A percentile compares a stretch with the other conserved stretches of the same genome.
These are phyloP conservation scores for Tolypocladium ophioglossoides DNA, from an alignment of 2,329 filamentous ascomycete species.

Conservation along the genomic window DNA sequence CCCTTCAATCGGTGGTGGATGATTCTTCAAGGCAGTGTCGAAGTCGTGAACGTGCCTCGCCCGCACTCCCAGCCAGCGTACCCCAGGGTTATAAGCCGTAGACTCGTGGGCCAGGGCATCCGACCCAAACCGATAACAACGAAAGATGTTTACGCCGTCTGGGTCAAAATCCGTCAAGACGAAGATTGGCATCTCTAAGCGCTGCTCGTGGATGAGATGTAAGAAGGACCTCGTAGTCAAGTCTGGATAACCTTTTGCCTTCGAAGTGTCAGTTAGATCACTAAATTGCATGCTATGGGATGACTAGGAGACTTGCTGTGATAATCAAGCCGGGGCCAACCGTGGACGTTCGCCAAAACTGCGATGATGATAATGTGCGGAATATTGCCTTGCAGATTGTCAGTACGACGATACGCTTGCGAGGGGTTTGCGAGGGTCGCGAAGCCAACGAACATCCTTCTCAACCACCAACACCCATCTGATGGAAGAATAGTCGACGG, in stretches of 20 bases:
- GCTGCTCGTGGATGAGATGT: constrained; percentile 34
- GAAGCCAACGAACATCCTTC: constrained; percentile 50
- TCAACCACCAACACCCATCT: constrained; percentile 66
- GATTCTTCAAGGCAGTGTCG: neutral
- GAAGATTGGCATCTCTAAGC: constrained; percentile 44
- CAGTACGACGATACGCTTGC: constrained; percentile 1
- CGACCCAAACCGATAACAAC: constrained; percentile 66
- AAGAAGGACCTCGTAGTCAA: constrained; percentile 59
- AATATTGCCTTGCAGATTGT: constrained; percentile 54
- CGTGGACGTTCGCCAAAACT: constrained; percentile 39
- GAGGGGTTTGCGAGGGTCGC: neutral
- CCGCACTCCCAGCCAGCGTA: constrained; percentile 56
- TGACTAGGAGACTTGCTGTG: constrained; percentile 39
- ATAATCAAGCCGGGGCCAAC: constrained; percentile 53
- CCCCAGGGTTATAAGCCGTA: constrained; percentile 32
- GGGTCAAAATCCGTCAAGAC: constrained; percentile 67
- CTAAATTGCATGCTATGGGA: neutral
- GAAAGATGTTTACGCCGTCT: constrained; percentile 62
- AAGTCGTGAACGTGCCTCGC: constrained; percentile 26
- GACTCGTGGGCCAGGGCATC: constrained; percentile 49
- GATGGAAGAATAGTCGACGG: constrained; percentile 35
- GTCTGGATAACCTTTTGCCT: constrained; percentile 80
- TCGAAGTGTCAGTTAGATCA: neutral
- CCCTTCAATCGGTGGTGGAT: neutral
- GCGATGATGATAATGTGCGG: constrained; percentile 48